A percentile compares a stretch with the other conserved stretches of the same genome.
Evolutionary conservation across 2,329 filamentous ascomycete species (phyloP).

Genomic region (Cercospora zeae-maydis): DNA sequence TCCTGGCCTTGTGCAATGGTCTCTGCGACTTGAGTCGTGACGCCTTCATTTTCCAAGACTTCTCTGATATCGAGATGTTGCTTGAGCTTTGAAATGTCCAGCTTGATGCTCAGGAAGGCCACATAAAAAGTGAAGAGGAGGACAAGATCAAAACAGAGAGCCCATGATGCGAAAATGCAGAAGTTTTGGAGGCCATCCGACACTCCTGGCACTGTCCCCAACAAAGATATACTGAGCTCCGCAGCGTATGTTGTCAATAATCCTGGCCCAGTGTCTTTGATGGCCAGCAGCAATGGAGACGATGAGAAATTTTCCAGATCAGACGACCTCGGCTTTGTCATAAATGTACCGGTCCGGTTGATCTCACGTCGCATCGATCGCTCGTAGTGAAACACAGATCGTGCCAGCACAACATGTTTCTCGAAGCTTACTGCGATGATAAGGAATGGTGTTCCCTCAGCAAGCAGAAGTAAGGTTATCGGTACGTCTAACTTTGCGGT

Average conservation of each 20-base stretch:
- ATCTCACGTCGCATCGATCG: slow-evolving; percentile 49
- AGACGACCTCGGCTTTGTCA: not conserved
- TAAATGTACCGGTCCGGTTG: not conserved
- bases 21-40: slow-evolving; percentile 85
- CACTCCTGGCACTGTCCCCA: slow-evolving; percentile 87
- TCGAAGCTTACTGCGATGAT: slow-evolving; percentile 99
- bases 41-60: slow-evolving; percentile 93
- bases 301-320: slow-evolving; percentile 54
- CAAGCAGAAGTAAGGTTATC: slow-evolving; percentile 87
- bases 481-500: slow-evolving; percentile 90
- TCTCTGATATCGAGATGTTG: slow-evolving; percentile 88
- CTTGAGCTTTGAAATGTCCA: slow-evolving; percentile 98
- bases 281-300: slow-evolving; percentile 88
- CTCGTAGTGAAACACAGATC: slow-evolving; percentile 77
- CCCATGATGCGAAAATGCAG: slow-evolving; percentile 97
- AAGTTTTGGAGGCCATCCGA: slow-evolving; percentile 96
- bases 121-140: slow-evolving; percentile 97
- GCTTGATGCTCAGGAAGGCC: slow-evolving; percentile 94
- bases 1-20: slow-evolving; percentile 79
- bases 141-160: slow-evolving; percentile 90
- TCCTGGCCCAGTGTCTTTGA: slow-evolving; percentile 87
- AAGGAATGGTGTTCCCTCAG: slow-evolving; percentile 90
- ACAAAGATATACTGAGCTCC: slow-evolving; percentile 79
- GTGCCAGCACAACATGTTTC: slow-evolving; percentile 97
- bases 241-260: slow-evolving; percentile 88